phyloP scores from a whole-genome alignment of 1,139 yeast species.

The Neolecta irregularis region DNA sequence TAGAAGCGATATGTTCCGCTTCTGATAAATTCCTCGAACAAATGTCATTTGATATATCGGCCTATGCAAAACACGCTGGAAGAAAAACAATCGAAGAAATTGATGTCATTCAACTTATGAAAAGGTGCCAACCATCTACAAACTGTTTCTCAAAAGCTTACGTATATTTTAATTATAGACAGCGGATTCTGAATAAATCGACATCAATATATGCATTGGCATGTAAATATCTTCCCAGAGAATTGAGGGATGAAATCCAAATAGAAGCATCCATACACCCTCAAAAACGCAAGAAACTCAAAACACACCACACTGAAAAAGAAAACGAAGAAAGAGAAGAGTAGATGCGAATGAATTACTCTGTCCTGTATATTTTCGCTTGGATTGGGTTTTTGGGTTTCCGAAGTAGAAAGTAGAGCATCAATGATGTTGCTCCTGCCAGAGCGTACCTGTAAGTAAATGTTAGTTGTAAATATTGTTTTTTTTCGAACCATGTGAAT shows the following conservation, averaged over 20 bases:
- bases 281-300: too few relatives aligned
- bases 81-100: slow-evolving; percentile 21
- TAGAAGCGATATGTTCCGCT: slow-evolving; percentile 19
- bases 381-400: neutral
- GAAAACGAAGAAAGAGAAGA: too few relatives aligned
- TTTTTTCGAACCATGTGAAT: slow-evolving; percentile 69
- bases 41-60: slow-evolving; percentile 19
- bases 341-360: too few relatives aligned
- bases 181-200: neutral
- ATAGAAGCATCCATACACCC: too few relatives aligned
- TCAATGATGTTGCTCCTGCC: slow-evolving; percentile 1
- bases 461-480: neutral
- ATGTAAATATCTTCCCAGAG: slow-evolving; percentile 3
- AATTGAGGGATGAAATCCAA: slow-evolving; percentile 1
- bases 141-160: neutral
- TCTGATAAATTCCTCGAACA: slow-evolving; percentile 21
- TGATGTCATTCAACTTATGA: slow-evolving; percentile 21
- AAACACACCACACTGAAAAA: too few relatives aligned
- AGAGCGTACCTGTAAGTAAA: slow-evolving; percentile 4
- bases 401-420: neutral
- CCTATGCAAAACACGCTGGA: slow-evolving; percentile 22
- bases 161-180: neutral
- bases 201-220: slow-evolving; percentile 1
- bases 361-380: neutral
- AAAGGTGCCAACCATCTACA: slow-evolving; percentile 14